Conservation (phyloP, 805 yeast genomes). For the Candida odintsovae region DNA sequence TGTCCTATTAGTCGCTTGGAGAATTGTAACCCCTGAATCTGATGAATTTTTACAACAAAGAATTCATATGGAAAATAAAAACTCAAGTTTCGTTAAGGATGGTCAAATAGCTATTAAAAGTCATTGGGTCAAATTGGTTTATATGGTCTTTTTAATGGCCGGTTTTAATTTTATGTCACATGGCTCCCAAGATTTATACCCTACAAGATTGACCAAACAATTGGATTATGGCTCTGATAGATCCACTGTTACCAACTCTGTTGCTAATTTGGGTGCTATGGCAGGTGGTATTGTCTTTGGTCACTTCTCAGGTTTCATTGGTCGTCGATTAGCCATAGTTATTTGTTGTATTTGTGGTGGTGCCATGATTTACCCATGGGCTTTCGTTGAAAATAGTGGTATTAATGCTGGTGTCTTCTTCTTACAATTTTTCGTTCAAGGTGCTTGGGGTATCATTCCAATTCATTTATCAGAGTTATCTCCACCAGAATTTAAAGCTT, state of each 20-base stretch:
- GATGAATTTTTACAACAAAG: conserved; percentile 42
- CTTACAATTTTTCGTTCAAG: conserved; percentile 60
- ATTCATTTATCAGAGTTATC: conserved; percentile 56
- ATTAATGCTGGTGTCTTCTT: conserved; percentile 57
- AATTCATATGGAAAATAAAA: conserved; percentile 27
- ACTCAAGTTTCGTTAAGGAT: conserved; percentile 29
- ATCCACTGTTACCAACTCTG: conserved; percentile 50
- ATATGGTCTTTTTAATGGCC: conserved; percentile 53
- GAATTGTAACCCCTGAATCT: conserved; percentile 44
- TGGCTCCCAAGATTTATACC: conserved; percentile 59
- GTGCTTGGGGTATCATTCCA: conserved; percentile 67
- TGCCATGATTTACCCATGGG: conserved; percentile 61
- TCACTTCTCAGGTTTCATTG: conserved; percentile 47
- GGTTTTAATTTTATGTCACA: conserved; percentile 60
- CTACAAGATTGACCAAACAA: conserved; percentile 47
- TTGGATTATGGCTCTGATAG: conserved; percentile 35
- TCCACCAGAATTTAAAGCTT: conserved; percentile 57
- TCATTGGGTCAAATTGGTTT: conserved; percentile 56
- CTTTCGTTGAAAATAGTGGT: conserved; percentile 40
- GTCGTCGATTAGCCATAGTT: conserved; percentile 49
- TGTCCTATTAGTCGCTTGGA: conserved; percentile 34
- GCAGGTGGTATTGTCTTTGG: conserved; percentile 52
- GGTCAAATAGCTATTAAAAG: conserved; percentile 30
- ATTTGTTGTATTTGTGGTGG: conserved; percentile 52
- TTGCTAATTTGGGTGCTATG: conserved; percentile 55